Evolutionary conservation across 2,329 filamentous ascomycete genomes (phyloP), one percentile per base, ranked within the genome.

Genomic region (Dactylellina drechsleri): DNA sequence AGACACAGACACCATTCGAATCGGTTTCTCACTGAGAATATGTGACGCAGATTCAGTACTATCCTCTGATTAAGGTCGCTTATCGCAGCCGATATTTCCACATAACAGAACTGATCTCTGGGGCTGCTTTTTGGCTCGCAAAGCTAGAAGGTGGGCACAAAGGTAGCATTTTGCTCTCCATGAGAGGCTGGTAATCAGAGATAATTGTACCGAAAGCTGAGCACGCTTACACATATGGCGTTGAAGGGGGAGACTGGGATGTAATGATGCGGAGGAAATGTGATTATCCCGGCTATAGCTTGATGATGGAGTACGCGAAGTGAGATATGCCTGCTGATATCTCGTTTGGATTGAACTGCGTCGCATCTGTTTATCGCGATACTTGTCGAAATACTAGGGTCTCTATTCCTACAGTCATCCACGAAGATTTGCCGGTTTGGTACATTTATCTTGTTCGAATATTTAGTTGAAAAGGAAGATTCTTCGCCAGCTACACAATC

Each of bases 311-410:
- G 45, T 49, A 49, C 45, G 8, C 45, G 45, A 49, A 49, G 45
- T 49, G 45, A 49, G 45, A 49, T 49, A 49, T 49, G 45, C 45
- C 45, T 49, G 45, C 45, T 49, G 45, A 49, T 49, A 49, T 49
- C n/a, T 49, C n/a, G 45, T 49, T 49, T 49, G 45, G 45, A 49
- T 49, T 49, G n/a, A 49, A 49, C 45, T 49, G 45, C n/a, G n/a
- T 49, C 45, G n/a, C 45, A 49, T 49, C 45, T 49, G 45, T 49
- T 49, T 49, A 49, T 49, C 45, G 45, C 45, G 45, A 49, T 49
- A 49, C 45, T 49, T 49, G n/a, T 49, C 45, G 45, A 49, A 49
- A 49, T 49, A 49, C 45, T 49, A 49, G 45, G 45, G 45, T 10
- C 45, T 49, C 45, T 49, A 49, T 49, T 49, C 45, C 45, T 49